phyloP scores from a whole-genome alignment of 1,284 basidiomycete species.

The Leccinum pseudoinsigne region DNA sequence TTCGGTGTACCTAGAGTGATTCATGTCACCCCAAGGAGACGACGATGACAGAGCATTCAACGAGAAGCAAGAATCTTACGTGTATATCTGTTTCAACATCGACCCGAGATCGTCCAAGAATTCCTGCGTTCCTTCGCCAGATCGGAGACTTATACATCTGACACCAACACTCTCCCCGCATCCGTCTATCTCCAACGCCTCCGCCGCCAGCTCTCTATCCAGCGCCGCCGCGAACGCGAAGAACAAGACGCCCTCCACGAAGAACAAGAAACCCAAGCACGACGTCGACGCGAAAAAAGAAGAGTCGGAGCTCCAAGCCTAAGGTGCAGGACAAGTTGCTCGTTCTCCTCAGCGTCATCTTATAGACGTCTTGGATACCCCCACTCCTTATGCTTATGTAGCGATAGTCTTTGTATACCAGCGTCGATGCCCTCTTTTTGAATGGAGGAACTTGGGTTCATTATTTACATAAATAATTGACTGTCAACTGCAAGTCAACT shows the following conservation, averaged over 20 bases:
- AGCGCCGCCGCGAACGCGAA: conserved; percentile 46
- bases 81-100: no score
- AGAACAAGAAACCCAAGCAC: no score
- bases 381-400: conserved; percentile 18
- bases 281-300: no score
- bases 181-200: conserved; percentile 40
- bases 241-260: conserved; percentile 43
- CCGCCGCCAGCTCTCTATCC: conserved; percentile 39
- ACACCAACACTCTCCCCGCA: conserved; percentile 1
- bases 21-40: no score
- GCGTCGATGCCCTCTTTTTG: conserved; percentile 9
- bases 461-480: neutral
- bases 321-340: conserved; percentile 27
- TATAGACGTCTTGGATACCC: conserved; percentile 18
- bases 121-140: no score
- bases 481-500: neutral
- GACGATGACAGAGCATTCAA: no score
- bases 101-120: no score
- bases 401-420: conserved; percentile 18
- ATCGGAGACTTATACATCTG: neutral
- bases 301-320: conserved; percentile 39
- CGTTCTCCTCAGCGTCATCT: conserved; percentile 33
- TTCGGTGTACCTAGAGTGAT: no score
- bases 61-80: no score
- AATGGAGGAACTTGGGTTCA: neutral